Base-by-base conservation (phyloP, 1,284 basidiomycete species). In the Chondrostereum purpureum region DNA sequence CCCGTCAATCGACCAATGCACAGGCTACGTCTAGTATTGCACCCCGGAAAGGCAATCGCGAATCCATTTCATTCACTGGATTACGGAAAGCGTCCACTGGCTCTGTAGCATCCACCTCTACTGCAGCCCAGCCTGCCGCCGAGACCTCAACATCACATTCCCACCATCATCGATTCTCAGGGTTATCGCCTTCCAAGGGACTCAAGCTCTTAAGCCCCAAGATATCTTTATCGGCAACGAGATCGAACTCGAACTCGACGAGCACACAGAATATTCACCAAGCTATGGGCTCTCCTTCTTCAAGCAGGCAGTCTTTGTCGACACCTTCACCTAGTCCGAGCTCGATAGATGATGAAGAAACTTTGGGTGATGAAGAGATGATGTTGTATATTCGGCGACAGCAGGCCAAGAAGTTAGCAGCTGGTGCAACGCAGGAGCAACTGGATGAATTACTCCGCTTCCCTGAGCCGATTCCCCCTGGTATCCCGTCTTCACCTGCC, bases 301-400 rank as follows among this genome's bases (percentile, higher is more conserved):
- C 84, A 14, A 84, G 83, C 54, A 72, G 83, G 19, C 84, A 86
- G 52, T 87, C 85, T 8, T 60, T 87, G 19, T 87, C 83, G 4
- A 88, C 88, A 2, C 86, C 87, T n/a, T 90, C 88, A 6, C 87
- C 87, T 3, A 77, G 74, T 4, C 83, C 78, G 17, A 83, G 76
- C 52, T 68, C 75, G 2, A 70, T 86, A 0, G 91, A 94, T 52
- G 95, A 99, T 51, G 96, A 99, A 53, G 93, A 98, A 64, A 50
- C 85, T 1, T 66, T 86, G 11, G 96, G 90, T 16, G 96, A 99
- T 58, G 91, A 93, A 51, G 96, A 99, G 68, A 99, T 99, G 95
- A 70, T 88, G 57, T 84, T 88, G 50, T 99, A 97, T 63, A 92
- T 98, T 50, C 78, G 81, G 53, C 78, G 93, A 22, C 88, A 96